Evolutionary conservation across 2,329 filamentous ascomycete genomes (phyloP).

Genomic region (Pseudogymnoascus sp.): DNA sequence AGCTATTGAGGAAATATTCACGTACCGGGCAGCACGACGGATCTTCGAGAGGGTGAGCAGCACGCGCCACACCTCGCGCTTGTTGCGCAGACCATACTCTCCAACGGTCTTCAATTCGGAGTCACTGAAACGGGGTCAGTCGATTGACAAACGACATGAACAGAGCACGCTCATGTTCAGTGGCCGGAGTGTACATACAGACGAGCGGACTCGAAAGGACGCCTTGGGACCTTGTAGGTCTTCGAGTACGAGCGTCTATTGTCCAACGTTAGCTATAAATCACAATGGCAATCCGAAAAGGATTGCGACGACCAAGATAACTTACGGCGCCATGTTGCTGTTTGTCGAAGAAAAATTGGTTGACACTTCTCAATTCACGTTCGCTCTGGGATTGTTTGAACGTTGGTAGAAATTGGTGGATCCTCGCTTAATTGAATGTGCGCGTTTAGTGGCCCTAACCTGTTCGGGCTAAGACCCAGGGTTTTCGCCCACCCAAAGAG

Average conservation of each 20-base stretch:
- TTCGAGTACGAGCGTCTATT: constrained; percentile 73
- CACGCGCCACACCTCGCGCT: constrained; percentile 99
- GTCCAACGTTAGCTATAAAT: background rate
- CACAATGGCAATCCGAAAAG: background rate
- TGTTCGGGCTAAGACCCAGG: constrained; percentile 6
- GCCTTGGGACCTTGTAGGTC: constrained; percentile 98
- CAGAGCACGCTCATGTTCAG: constrained; percentile 98
- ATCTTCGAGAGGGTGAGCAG: constrained; percentile 99
- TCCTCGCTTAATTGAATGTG: constrained; percentile 10
- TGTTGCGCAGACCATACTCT: constrained; percentile 99
- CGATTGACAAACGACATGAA: constrained; percentile 77
- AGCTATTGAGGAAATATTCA: constrained; percentile 16
- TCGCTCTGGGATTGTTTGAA: constrained; percentile 5
- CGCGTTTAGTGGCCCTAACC: constrained; percentile 10
- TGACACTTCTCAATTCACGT: constrained; percentile 15
- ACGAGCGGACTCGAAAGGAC: constrained; percentile 94
- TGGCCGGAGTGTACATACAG: constrained; percentile 92
- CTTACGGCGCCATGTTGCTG: constrained; percentile 37
- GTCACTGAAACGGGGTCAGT: constrained; percentile 72
- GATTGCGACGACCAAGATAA: constrained; percentile 13
- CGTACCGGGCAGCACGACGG: constrained; percentile 99
- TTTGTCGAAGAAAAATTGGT: constrained; percentile 10
- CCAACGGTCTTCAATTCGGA: constrained; percentile 99
- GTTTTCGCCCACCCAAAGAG: constrained; percentile 7
- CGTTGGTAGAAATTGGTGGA: constrained; percentile 12